Conservation (phyloP, 306 rosid species). For the Abrus precatorius region DNA sequence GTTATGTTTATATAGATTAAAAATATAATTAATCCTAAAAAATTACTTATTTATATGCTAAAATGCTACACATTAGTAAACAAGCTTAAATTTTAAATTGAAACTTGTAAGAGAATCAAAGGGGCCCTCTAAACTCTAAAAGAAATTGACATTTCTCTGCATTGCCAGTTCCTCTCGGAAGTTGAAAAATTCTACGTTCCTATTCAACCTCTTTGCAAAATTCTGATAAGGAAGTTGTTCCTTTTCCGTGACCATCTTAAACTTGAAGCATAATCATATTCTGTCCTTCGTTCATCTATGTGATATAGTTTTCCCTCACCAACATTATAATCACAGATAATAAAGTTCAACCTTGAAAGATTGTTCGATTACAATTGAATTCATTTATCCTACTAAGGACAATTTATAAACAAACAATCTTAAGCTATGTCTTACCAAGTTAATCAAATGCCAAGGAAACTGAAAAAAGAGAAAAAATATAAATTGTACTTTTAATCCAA, state of each 20-base stretch:
- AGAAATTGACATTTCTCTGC: background rate
- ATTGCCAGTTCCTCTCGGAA: background rate
- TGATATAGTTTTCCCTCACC: background rate
- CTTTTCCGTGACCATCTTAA: background rate
- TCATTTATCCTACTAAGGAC: background rate
- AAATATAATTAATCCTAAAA: too few species aligned
- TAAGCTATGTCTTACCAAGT: background rate
- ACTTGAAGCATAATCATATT: background rate
- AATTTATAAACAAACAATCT: background rate
- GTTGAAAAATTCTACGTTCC: background rate
- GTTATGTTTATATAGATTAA: too few species aligned
- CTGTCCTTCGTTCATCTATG: background rate
- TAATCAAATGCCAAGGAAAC: conserved; percentile 6
- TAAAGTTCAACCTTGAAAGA: background rate
- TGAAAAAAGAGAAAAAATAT: background rate
- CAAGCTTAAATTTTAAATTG: background rate
- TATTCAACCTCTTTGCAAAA: background rate
- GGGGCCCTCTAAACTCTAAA: background rate
- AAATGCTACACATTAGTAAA: background rate
- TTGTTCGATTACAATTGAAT: background rate
- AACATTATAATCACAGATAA: background rate
- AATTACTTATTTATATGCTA: background rate
- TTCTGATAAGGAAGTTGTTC: background rate
- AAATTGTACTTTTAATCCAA: background rate
- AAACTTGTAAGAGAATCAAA: background rate